Percentiles rank a stretch among this genome's conserved stretches.
Conservation (phyloP, 108 stramenopile genomes). For the Cyclotella sp. region DNA sequence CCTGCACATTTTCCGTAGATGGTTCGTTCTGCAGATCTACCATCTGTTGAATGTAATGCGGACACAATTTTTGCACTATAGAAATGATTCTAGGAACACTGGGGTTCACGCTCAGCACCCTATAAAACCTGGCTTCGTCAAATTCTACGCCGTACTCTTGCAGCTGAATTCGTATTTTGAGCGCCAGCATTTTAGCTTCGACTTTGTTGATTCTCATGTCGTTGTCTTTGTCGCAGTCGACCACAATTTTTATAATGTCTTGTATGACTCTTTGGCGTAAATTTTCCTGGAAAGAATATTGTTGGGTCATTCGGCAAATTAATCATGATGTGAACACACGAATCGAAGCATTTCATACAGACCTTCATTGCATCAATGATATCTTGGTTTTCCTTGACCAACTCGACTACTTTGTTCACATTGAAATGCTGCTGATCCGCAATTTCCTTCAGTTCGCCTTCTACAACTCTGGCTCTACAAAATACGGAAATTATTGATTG, state of each 20-base stretch:
- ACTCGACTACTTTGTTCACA: conserved; percentile 32
- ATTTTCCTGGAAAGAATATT: conserved; percentile 15
- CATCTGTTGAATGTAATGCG: neutral
- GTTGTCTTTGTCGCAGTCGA: conserved; percentile 27
- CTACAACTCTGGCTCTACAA: conserved; percentile 14
- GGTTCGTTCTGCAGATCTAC: too few relatives aligned
- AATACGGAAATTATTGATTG: neutral
- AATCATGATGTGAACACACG: neutral
- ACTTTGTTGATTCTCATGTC: conserved; percentile 31
- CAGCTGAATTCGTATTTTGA: conserved; percentile 38
- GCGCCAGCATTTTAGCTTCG: conserved; percentile 36
- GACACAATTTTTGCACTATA: conserved; percentile 28
- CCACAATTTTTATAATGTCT: conserved; percentile 37
- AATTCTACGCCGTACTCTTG: conserved; percentile 46
- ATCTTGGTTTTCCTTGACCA: conserved; percentile 41
- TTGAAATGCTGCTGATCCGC: conserved; percentile 23
- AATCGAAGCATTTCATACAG: neutral
- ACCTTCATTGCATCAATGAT: conserved; percentile 35
- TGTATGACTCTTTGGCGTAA: conserved; percentile 29
- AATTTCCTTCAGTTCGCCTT: conserved; percentile 17
- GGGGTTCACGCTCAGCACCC: conserved; percentile 23
- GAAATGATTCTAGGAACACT: conserved; percentile 13
- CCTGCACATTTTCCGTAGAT: neutral
- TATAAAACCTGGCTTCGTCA: conserved; percentile 38
- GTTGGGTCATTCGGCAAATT: too few relatives aligned